Percentiles rank a stretch among this genome's conserved stretches.
phyloP scores from a whole-genome alignment of 495 filamentous ascomycete genomes.

The Aspergillus funiculosus region DNA sequence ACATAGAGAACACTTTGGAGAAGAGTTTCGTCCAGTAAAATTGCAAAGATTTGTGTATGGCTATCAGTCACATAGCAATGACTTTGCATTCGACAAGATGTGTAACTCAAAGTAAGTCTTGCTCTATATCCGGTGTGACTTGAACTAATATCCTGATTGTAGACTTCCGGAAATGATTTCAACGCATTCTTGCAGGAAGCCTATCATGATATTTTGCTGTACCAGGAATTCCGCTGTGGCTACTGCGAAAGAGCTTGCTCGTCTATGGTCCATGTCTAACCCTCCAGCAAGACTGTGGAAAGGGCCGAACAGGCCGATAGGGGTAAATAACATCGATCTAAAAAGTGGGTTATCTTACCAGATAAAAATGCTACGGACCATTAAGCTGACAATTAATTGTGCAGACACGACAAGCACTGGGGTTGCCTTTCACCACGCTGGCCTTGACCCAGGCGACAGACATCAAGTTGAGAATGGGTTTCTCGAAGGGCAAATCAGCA shows the following conservation, averaged over 20 bases:
- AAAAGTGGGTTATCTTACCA: conserved; percentile 37
- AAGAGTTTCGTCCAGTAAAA: conserved; percentile 84
- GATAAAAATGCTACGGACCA: no score
- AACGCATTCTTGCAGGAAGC: conserved; percentile 71
- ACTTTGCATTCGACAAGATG: conserved; percentile 80
- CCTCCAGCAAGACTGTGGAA: conserved; percentile 62
- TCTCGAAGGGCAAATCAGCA: conserved; percentile 66
- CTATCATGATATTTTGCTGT: conserved; percentile 90
- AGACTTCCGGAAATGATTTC: conserved; percentile 69
- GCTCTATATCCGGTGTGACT: neutral
- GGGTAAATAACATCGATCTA: conserved; percentile 60
- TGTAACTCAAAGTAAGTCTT: conserved; percentile 62
- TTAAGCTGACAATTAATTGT: conserved; percentile 3
- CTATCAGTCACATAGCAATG: conserved; percentile 59
- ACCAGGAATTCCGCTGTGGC: conserved; percentile 69
- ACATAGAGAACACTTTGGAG: conserved; percentile 72
- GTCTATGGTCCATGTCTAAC: conserved; percentile 55
- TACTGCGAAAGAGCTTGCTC: conserved; percentile 69
- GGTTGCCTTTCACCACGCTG: conserved; percentile 93
- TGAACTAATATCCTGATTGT: neutral
- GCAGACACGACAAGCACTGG: conserved; percentile 58
- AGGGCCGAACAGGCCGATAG: conserved; percentile 49
- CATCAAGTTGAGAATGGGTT: conserved; percentile 65
- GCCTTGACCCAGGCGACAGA: conserved; percentile 68
- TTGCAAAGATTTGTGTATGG: conserved; percentile 85